phyloP scores from a whole-genome alignment of 805 yeast genomes.

The Suhomyces vadensis region DNA sequence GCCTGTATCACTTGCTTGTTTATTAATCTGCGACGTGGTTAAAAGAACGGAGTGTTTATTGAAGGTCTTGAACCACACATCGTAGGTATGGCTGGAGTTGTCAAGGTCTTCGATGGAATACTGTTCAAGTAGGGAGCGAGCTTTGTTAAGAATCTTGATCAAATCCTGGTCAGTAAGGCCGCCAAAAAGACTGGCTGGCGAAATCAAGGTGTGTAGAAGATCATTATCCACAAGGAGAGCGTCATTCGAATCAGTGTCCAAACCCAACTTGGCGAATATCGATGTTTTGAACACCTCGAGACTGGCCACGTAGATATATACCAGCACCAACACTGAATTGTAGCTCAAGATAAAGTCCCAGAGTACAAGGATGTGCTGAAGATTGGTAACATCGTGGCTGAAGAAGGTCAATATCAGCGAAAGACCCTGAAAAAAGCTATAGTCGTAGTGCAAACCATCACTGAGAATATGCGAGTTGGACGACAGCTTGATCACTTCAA shows the following conservation, averaged over 20 bases:
- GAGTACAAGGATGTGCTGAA: slow-evolving; percentile 52
- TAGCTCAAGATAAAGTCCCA: slow-evolving; percentile 71
- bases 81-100: slow-evolving; percentile 23
- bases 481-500: slow-evolving; percentile 43
- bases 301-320: slow-evolving; percentile 64
- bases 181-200: slow-evolving; percentile 33
- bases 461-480: slow-evolving; percentile 25
- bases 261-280: slow-evolving; percentile 33
- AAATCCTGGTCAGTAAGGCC: slow-evolving; percentile 29
- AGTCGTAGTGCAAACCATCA: slow-evolving; percentile 33
- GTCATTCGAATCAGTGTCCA: not conserved
- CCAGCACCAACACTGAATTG: slow-evolving; percentile 51
- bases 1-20: slow-evolving; percentile 3
- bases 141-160: slow-evolving; percentile 24
- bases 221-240: slow-evolving; percentile 18
- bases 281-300: slow-evolving; percentile 47
- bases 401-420: slow-evolving; percentile 78
- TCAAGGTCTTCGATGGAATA: slow-evolving; percentile 24
- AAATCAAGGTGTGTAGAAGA: slow-evolving; percentile 34
- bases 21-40: slow-evolving; percentile 28
- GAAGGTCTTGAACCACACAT: slow-evolving; percentile 36
- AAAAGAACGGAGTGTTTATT: slow-evolving; percentile 34
- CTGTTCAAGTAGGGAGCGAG: slow-evolving; percentile 26
- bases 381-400: slow-evolving; percentile 63
- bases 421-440: slow-evolving; percentile 55